A percentile compares a stretch with the other conserved stretches of the same genome.
These are phyloP conservation scores for Blepharisma stoltei DNA, from an alignment of 73 alveolate genomes.

Conservation along the genomic window DNA sequence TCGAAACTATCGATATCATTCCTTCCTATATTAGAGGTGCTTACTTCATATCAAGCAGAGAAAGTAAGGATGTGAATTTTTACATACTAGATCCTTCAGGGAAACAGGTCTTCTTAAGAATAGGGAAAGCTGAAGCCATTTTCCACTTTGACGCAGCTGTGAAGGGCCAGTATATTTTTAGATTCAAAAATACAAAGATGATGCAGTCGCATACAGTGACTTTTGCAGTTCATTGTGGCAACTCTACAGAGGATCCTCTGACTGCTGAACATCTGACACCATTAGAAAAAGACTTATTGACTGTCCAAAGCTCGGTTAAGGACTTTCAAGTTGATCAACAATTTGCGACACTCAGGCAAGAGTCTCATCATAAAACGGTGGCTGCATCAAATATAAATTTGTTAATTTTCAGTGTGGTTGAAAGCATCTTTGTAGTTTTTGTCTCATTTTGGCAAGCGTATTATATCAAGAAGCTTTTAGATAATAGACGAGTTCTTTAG, in stretches of 20 bases:
- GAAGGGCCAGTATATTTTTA: slow-evolving; percentile 2
- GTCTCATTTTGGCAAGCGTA: slow-evolving; percentile 23
- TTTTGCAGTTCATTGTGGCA: slow-evolving; percentile 30
- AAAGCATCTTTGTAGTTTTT: slow-evolving; percentile 1
- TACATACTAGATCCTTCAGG: slow-evolving; percentile 9
- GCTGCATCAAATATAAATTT: slow-evolving; percentile 29
- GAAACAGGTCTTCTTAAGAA: slow-evolving; percentile 6
- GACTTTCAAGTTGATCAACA: slow-evolving; percentile 31
- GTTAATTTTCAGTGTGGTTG: slow-evolving; percentile 6
- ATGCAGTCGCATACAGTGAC: not conserved
- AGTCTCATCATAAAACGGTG: slow-evolving; percentile 26
- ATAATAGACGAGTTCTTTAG: slow-evolving; percentile 21
- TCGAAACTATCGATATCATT: not conserved
- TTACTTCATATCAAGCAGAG: not conserved
- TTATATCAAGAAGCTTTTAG: slow-evolving; percentile 30
- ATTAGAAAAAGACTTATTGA: not conserved
- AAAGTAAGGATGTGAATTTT: not conserved
- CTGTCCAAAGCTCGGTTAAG: not conserved
- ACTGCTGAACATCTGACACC: slow-evolving; percentile 32
- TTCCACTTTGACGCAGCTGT: slow-evolving; percentile 28
- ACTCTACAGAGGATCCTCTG: not conserved
- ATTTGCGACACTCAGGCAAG: slow-evolving; percentile 29
- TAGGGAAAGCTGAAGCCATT: slow-evolving; percentile 27
- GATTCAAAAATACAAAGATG: slow-evolving; percentile 2
- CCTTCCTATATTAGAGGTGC: slow-evolving; percentile 32